Conservation (phyloP, 202 grass and related monocot genomes). For the Cymbopogon flexuosus region DNA sequence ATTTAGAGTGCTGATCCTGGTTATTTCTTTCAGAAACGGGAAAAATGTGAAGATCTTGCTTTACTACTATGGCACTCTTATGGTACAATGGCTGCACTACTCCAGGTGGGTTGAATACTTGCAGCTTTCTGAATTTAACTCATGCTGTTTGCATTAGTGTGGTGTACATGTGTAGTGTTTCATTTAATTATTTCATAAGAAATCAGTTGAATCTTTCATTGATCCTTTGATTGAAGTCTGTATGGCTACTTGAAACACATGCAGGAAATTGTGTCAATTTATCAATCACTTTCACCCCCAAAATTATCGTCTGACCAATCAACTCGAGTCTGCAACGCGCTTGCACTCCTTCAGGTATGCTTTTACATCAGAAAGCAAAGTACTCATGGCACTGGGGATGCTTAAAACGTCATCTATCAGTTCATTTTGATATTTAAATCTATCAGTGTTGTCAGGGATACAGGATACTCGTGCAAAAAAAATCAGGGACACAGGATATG, state of each 20-base stretch:
- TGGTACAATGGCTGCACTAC: conserved; percentile 68
- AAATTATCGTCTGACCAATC: conserved; percentile 59
- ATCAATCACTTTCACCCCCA: conserved; percentile 53
- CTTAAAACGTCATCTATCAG: neutral
- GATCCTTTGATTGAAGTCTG: conserved; percentile 20
- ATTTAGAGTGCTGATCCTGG: neutral
- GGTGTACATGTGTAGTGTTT: neutral
- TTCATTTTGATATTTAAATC: neutral
- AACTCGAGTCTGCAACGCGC: conserved; percentile 80
- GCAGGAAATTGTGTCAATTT: conserved; percentile 80
- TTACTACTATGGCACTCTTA: conserved; percentile 75
- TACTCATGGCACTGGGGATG: neutral
- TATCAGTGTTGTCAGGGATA: neutral
- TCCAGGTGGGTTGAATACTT: conserved; percentile 47
- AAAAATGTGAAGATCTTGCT: conserved; percentile 69
- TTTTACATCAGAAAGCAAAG: conserved; percentile 25
- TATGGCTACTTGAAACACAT: conserved; percentile 23
- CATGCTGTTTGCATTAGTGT: neutral
- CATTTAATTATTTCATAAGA: neutral
- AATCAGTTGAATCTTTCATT: neutral
- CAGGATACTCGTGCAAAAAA: neutral
- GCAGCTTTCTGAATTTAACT: conserved; percentile 18
- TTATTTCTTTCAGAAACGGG: conserved; percentile 51
- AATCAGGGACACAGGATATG: neutral
- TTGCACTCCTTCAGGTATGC: conserved; percentile 84